phyloP scores from a whole-genome alignment of 2,329 filamentous ascomycete genomes.

The Coniochaeta prunicola region DNA sequence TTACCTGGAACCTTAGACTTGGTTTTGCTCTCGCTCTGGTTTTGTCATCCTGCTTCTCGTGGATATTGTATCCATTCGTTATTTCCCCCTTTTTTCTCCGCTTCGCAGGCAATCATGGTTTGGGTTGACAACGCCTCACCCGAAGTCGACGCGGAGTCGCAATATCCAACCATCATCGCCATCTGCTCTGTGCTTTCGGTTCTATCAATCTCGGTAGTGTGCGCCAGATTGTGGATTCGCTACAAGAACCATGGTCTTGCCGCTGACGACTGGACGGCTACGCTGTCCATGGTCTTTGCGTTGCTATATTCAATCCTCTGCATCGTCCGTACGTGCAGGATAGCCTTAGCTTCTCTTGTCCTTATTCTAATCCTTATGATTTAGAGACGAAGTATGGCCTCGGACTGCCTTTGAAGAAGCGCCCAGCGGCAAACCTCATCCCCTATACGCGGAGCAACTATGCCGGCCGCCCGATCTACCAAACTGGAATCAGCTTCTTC shows the following conservation, averaged over 20 bases:
- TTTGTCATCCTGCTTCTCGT: background rate
- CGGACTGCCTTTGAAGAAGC: constrained; percentile 34
- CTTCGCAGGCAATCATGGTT: constrained; percentile 25
- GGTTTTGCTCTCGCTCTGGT: background rate
- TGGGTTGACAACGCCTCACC: constrained; percentile 44
- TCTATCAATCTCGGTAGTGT: constrained; percentile 33
- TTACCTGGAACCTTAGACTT: background rate
- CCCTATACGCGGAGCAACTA: constrained; percentile 43
- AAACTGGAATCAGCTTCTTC: constrained; percentile 48
- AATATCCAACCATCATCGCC: constrained; percentile 40
- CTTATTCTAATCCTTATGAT: background rate
- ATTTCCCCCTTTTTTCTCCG: background rate
- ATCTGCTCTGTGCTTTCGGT: constrained; percentile 37
- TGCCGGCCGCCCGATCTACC: constrained; percentile 46
- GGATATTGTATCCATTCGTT: background rate
- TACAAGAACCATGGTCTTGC: constrained; percentile 34
- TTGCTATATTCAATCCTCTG: constrained; percentile 41
- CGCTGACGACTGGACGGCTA: constrained; percentile 37
- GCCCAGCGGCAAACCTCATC: constrained; percentile 34
- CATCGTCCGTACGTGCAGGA: constrained; percentile 34
- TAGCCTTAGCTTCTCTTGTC: background rate
- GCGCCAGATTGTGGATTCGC: constrained; percentile 33
- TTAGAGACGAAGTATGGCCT: constrained; percentile 46
- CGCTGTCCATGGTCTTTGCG: constrained; percentile 34
- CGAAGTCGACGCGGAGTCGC: constrained; percentile 36